These are phyloP conservation scores for Backusella circina DNA, from an alignment of 192 early-diverging fungal species.

Conservation along the genomic window DNA sequence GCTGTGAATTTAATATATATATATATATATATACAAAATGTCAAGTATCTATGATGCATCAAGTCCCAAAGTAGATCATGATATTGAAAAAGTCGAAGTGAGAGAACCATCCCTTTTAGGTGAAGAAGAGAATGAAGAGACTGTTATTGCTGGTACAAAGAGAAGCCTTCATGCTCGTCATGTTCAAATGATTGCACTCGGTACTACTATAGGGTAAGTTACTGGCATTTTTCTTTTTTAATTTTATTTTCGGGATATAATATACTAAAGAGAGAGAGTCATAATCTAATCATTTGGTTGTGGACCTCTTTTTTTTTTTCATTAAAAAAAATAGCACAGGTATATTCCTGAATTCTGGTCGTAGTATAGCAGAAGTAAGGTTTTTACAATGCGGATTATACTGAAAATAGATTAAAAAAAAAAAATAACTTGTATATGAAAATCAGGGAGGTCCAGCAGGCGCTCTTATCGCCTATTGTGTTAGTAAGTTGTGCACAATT, in stretches of 20 bases:
- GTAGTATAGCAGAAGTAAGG: conserved; percentile 46
- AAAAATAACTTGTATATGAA: too few species aligned
- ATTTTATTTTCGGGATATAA: neutral
- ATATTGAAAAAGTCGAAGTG: neutral
- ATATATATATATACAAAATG: neutral
- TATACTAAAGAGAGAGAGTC: neutral
- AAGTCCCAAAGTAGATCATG: neutral
- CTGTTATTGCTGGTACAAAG: neutral
- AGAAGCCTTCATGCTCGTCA: conserved; percentile 22
- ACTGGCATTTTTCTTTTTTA: too few species aligned
- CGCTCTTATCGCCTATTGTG: conserved; percentile 58
- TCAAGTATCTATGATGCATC: neutral
- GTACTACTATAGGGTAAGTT: conserved; percentile 23
- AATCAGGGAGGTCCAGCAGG: conserved; percentile 68
- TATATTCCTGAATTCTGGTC: conserved; percentile 68
- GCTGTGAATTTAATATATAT: too few species aligned
- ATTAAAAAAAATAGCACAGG: conserved; percentile 47
- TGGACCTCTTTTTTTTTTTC: neutral
- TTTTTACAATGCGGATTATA: neutral
- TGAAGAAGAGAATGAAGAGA: neutral
- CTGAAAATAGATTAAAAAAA: too few species aligned
- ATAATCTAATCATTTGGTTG: neutral
- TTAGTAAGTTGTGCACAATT: conserved; percentile 10
- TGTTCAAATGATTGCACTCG: conserved; percentile 31
- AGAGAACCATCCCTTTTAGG: neutral